Evolutionary conservation across 2,329 filamentous ascomycete species (phyloP).

Genomic region (Sarocladium strictum): DNA sequence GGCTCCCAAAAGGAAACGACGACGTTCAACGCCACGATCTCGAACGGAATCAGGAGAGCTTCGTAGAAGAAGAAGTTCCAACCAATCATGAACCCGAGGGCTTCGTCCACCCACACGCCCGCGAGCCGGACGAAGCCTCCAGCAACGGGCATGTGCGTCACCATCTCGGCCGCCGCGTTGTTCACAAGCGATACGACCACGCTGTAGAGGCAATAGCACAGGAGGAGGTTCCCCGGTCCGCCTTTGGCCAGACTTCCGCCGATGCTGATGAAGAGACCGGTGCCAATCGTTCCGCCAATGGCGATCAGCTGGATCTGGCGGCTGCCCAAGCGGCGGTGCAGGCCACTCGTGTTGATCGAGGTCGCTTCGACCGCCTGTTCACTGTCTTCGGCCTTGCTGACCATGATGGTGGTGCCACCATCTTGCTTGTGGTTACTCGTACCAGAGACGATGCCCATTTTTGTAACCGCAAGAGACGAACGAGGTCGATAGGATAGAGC

Average conservation of each 20-base stretch:
- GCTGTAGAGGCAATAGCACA: slow-evolving; percentile 37
- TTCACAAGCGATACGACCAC: slow-evolving; percentile 38
- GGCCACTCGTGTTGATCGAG: background rate
- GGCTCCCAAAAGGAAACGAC: slow-evolving; percentile 24
- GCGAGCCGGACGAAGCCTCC: slow-evolving; percentile 44
- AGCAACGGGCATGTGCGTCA: slow-evolving; percentile 37
- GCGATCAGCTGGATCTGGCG: slow-evolving; percentile 28
- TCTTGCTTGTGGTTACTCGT: background rate
- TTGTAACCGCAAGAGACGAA: too few species aligned
- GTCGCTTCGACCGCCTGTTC: background rate
- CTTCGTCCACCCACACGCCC: slow-evolving; percentile 45
- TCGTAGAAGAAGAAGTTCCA: slow-evolving; percentile 29
- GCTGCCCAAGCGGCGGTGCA: slow-evolving; percentile 1
- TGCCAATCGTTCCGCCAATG: slow-evolving; percentile 10
- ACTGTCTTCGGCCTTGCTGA: background rate
- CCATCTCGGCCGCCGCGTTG: slow-evolving; percentile 44
- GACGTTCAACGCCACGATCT: slow-evolving; percentile 24
- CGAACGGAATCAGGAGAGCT: slow-evolving; percentile 25
- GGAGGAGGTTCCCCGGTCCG: slow-evolving; percentile 32
- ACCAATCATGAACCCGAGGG: slow-evolving; percentile 33
- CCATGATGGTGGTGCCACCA: background rate
- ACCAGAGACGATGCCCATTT: background rate
- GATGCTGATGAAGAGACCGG: slow-evolving; percentile 14
- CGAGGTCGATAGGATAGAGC: too few species aligned
- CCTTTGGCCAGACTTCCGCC: slow-evolving; percentile 37